phyloP scores from a whole-genome alignment of 2,329 filamentous ascomycete species.

The Blastomyces gilchristii region DNA sequence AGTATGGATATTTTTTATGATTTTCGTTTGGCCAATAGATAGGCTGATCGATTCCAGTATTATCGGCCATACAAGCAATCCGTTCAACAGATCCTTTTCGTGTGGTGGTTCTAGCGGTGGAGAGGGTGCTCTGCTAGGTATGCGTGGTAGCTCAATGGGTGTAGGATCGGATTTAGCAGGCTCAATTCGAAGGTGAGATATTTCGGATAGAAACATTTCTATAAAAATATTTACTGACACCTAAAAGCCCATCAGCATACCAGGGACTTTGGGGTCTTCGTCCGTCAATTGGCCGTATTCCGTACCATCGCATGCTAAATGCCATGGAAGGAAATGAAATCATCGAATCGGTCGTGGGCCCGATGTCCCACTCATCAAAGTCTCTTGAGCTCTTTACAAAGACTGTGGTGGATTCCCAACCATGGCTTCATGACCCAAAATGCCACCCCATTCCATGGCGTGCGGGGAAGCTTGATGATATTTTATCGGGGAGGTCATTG shows the following conservation, averaged over 20 bases:
- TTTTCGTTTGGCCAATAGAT: background rate
- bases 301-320: conserved; percentile 23
- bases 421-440: conserved; percentile 31
- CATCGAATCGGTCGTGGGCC: conserved; percentile 22
- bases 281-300: conserved; percentile 28
- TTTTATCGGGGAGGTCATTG: conserved; percentile 34
- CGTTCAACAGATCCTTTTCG: conserved; percentile 52
- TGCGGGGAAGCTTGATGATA: conserved; percentile 15
- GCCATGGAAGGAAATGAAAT: conserved; percentile 17
- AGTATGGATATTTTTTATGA: background rate
- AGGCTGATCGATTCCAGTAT: background rate
- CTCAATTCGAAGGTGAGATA: conserved; percentile 25
- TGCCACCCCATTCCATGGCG: conserved; percentile 29
- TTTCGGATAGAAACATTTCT: background rate
- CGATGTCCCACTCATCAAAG: conserved; percentile 19
- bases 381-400: conserved; percentile 21
- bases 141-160: conserved; percentile 51
- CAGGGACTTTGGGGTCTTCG: conserved; percentile 33
- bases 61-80: conserved; percentile 43
- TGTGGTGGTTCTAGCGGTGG: conserved; percentile 57
- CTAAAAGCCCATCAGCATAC: conserved; percentile 28
- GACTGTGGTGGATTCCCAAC: conserved; percentile 24
- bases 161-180: conserved; percentile 53
- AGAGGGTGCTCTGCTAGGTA: conserved; percentile 52
- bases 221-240: background rate